Evolutionary conservation across 2,329 filamentous ascomycete species (phyloP).

Genomic region (Fusarium sp.): DNA sequence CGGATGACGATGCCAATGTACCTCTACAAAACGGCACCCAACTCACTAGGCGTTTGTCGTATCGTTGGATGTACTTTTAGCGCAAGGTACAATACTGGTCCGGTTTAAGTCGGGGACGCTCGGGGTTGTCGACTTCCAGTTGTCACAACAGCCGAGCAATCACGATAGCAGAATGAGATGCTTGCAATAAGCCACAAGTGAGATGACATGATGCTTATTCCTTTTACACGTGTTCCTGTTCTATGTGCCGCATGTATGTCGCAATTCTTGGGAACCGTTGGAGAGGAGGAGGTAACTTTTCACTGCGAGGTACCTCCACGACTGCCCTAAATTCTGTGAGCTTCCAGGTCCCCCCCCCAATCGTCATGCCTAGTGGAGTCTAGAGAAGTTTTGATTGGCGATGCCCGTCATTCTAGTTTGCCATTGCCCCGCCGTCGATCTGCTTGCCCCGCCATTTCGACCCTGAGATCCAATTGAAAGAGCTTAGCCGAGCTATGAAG

Average conservation of each 20-base stretch:
- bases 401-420: constrained; percentile 39
- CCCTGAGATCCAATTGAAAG: constrained; percentile 38
- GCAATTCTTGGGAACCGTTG: not conserved
- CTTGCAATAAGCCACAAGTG: not conserved
- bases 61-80: not conserved
- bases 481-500: constrained; percentile 38
- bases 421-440: constrained; percentile 47
- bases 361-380: constrained; percentile 46
- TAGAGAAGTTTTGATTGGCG: constrained; percentile 39
- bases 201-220: not conserved
- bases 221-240: constrained; percentile 12
- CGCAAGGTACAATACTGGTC: not conserved
- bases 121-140: not conserved
- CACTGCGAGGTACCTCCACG: constrained; percentile 1
- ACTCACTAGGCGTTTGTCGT: too few species aligned
- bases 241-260: not conserved
- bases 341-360: constrained; percentile 38
- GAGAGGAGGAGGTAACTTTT: constrained; percentile 21
- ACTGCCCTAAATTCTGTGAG: constrained; percentile 33
- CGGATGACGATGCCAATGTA: constrained; percentile 4
- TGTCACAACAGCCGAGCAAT: constrained; percentile 1
- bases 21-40: not conserved
- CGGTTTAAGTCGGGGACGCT: not conserved
- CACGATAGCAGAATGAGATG: constrained; percentile 9
- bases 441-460: constrained; percentile 45